Evolutionary conservation across 1,284 basidiomycete species (phyloP), one percentile per base, ranked within the genome.

Genomic region (Stereum hirsutum): DNA sequence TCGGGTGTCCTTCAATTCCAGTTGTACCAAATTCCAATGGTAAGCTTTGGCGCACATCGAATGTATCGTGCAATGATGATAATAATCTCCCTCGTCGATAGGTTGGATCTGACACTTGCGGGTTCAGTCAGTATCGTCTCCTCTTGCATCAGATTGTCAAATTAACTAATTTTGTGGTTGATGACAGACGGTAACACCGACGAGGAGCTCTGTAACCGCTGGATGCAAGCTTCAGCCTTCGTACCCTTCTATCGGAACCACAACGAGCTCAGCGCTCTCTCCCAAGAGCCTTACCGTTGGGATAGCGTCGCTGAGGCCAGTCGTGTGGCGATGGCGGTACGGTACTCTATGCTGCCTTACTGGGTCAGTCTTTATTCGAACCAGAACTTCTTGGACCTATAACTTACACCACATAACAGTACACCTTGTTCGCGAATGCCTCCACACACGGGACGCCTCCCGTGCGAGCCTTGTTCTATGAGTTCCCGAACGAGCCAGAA

Each of bases 201-300:
- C 52, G 89, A 91, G 57, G 83, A 88, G 56, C 69, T 91, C 6
- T 87, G 85, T 58, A 82, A 80, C 47, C 73, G 87, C 19, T 90
- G 87, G 87, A 86, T 85, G 80, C 75, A 81, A 54, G 68, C 89
- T 10, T 70, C 80, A 1, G 85, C 86, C 0, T 85, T 87, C 55
- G 68, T 71, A n/a, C 82, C 82, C 3, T 84, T 85, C 61, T 84
- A 75, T 52, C 65, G 81, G 28, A 84, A 85, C 52, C 83, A 86
- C 54, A 86, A 87, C 48, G 58, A 64, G 30, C 63, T 63, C 41
- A 74, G 73, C 19, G 78, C 79, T 6, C 67, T 83, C 23, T 63
- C 74, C 8, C 84, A 86, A 56, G 84, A 88, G 55, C 82, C 83
- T 1, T 88, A 81, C 54, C 65, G 72, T 28, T 89, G 86, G 85